Evolutionary conservation across 176 grass and related monocot species (phyloP).

Genomic region (maize (Zea mays)): DNA sequence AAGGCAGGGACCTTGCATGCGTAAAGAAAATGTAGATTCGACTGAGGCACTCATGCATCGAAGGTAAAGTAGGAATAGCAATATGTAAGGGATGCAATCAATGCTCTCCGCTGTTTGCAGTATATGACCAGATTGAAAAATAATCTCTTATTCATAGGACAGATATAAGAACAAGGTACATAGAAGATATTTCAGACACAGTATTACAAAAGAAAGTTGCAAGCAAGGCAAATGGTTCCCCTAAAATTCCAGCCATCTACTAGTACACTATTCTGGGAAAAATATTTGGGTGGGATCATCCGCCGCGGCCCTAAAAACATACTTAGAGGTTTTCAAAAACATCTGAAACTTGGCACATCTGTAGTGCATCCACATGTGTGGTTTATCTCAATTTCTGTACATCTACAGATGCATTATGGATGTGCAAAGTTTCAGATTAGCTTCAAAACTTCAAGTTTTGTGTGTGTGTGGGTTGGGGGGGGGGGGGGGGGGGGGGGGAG

Average conservation of each 20-base stretch:
- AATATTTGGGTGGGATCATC: too few species aligned
- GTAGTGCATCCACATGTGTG: neutral
- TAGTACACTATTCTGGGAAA: neutral
- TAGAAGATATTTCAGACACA: constrained; percentile 8
- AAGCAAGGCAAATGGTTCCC: constrained; percentile 13
- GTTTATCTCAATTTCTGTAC: too few species aligned
- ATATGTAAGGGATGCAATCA: neutral
- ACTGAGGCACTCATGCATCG: neutral
- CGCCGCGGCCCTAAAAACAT: too few species aligned
- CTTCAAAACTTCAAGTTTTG: too few species aligned
- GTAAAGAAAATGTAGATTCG: neutral
- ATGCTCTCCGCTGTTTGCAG: neutral
- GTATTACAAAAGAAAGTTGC: constrained; percentile 31
- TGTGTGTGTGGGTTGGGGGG: too few species aligned
- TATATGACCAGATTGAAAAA: constrained; percentile 17
- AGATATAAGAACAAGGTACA: neutral
- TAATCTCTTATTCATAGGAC: constrained; percentile 6
- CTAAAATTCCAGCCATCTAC: constrained; percentile 2
- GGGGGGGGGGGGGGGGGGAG: too few species aligned
- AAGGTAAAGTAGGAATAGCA: neutral
- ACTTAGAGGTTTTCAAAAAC: neutral
- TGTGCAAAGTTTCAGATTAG: too few species aligned
- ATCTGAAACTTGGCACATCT: neutral
- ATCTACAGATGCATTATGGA: too few species aligned
- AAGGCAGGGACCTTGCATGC: neutral